phyloP scores from a whole-genome alignment of 805 yeast genomes.

The Lachancea cidri region DNA sequence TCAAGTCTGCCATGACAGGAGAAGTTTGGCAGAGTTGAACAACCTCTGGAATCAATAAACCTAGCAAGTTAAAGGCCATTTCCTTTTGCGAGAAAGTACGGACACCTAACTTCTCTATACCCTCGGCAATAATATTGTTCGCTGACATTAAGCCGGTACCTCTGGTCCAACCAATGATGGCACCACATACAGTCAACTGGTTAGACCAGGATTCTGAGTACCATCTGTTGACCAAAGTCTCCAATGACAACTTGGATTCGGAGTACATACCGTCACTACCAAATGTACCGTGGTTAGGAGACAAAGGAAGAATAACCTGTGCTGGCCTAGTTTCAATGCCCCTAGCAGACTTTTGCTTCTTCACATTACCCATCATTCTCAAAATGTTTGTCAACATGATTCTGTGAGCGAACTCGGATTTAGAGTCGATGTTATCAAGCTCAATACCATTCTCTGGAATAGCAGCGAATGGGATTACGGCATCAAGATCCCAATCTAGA shows the following conservation, averaged over 20 bases:
- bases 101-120: slow-evolving; percentile 91
- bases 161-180: slow-evolving; percentile 99
- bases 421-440: slow-evolving; percentile 85
- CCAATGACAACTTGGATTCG: slow-evolving; percentile 92
- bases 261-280: slow-evolving; percentile 98
- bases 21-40: slow-evolving; percentile 83
- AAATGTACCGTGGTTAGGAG: slow-evolving; percentile 98
- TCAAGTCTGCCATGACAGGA: slow-evolving; percentile 96
- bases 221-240: slow-evolving; percentile 98
- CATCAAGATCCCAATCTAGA: slow-evolving; percentile 97
- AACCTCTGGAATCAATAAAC: slow-evolving; percentile 84
- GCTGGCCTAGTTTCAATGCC: slow-evolving; percentile 95
- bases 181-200: slow-evolving; percentile 95
- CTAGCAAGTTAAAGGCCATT: slow-evolving; percentile 97
- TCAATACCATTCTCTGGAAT: slow-evolving; percentile 98
- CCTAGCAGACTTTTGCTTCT: slow-evolving; percentile 69
- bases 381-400: slow-evolving; percentile 94
- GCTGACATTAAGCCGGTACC: slow-evolving; percentile 99
- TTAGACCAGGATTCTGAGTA: slow-evolving; percentile 94
- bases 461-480: slow-evolving; percentile 95
- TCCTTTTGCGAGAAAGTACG: slow-evolving; percentile 98
- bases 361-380: slow-evolving; percentile 87
- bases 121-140: slow-evolving; percentile 96
- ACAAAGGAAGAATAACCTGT: slow-evolving; percentile 91
- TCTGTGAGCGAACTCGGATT: slow-evolving; percentile 96